These are phyloP conservation scores for Anacardium occidentale DNA, from an alignment of 345 rosid genomes.

Conservation along the genomic window DNA sequence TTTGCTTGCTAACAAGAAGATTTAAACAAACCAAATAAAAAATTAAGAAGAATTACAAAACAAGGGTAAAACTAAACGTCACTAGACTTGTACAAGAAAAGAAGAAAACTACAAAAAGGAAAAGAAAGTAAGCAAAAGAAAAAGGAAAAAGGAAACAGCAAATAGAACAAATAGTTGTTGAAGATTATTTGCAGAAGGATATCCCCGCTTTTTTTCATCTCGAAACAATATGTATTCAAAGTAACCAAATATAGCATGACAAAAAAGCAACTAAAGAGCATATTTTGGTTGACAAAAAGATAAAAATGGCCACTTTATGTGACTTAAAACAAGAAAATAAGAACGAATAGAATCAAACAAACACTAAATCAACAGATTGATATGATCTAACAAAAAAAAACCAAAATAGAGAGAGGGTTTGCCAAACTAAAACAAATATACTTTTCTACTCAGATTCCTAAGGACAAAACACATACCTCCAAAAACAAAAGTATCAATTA, in stretches of 20 bases:
- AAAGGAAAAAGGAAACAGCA: not conserved
- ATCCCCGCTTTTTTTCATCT: not conserved
- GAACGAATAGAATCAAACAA: slow-evolving; percentile 25
- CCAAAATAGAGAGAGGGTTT: slow-evolving; percentile 31
- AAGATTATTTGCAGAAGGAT: not conserved
- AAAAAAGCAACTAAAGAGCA: slow-evolving; percentile 22
- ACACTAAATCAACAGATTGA: slow-evolving; percentile 30
- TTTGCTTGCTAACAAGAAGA: slow-evolving; percentile 3
- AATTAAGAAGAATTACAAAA: not conserved
- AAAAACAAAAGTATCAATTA: slow-evolving; percentile 33
- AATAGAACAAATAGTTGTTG: not conserved
- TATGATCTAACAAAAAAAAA: slow-evolving; percentile 25
- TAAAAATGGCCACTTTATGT: slow-evolving; percentile 14
- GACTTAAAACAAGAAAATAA: slow-evolving; percentile 23
- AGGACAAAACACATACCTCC: slow-evolving; percentile 64
- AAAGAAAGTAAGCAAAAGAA: not conserved
- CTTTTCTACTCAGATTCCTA: slow-evolving; percentile 50
- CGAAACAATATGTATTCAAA: slow-evolving; percentile 1
- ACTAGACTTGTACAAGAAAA: not conserved
- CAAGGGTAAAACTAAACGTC: not conserved
- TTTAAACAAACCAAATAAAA: not conserved
- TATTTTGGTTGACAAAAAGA: slow-evolving; percentile 16
- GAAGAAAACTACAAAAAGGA: not conserved
- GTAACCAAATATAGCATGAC: slow-evolving; percentile 25
- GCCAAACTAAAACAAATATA: slow-evolving; percentile 40